Evolutionary conservation across 495 filamentous ascomycete species (phyloP), one percentile per base, ranked within the genome.

Genomic region (Penicillium ochrochloron): DNA sequence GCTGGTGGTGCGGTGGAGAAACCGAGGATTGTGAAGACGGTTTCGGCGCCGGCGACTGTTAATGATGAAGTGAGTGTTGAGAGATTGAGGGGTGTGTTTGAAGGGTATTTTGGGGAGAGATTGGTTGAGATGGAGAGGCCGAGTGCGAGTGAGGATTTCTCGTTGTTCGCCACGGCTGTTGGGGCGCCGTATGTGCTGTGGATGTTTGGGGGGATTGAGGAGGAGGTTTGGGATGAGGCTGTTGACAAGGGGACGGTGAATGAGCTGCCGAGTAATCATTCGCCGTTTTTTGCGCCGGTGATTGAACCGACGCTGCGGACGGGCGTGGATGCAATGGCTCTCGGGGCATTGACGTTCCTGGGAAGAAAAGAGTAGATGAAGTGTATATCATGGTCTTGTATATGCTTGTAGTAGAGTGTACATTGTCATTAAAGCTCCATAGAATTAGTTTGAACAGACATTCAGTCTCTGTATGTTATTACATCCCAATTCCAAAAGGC

Each of bases 261-360:
- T 39, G 60, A 76, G 46, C 66, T 85, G 37, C 80, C 84, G 1
- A 78, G 76, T 37, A 89, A 89, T 62, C 88, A 91, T 70, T 87
- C 82, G 57, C 76, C 81, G 2, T 82, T 79, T 62, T 90, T 89
- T 76, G 83, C 83, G 46, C 88, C 87, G 21, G 84, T 79, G 0
- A 78, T 91, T 19, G 73, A 87, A 67, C 85, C 86, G 10, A 90
- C 86, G n/a, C 67, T 91, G 64, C 68, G 56, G 51, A 80, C 78
- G 0, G 88, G 77, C 5, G 70, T 84, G 23, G 85, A 89, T 76
- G 87, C 80, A 8, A 76, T 88, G 68, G 80, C 79, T 34, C 71
- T 83, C 27, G 84, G 75, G 2, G 86, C 85, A 10, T 70, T 89
- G 76, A 85, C 77, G 0, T 78, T 80, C 27, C 61, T 80, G 54